These are phyloP conservation scores for Rhipidocladum racemiflorum DNA, from an alignment of 176 grass and related monocot genomes.

Conservation along the genomic window DNA sequence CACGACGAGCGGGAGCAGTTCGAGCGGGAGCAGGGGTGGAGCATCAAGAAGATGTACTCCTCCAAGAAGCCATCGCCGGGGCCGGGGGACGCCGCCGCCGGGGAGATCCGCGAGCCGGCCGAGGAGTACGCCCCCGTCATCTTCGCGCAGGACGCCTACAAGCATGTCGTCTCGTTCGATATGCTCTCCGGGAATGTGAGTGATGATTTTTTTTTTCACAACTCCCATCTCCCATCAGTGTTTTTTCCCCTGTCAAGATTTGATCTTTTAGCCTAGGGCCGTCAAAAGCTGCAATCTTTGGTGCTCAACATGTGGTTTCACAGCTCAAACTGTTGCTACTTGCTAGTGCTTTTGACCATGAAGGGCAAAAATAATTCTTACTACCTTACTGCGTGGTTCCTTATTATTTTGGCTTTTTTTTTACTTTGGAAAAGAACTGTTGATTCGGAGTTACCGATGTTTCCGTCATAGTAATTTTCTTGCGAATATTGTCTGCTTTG, in stretches of 20 bases:
- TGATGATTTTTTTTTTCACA: background rate
- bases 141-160: slow-evolving; percentile 94
- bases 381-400: background rate
- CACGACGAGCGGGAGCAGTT: slow-evolving; percentile 83
- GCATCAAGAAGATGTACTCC: slow-evolving; percentile 92
- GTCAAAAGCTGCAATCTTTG: slow-evolving; percentile 33
- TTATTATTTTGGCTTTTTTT: background rate
- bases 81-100: slow-evolving; percentile 39
- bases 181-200: slow-evolving; percentile 88
- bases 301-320: slow-evolving; percentile 39
- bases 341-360: slow-evolving; percentile 9
- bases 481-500: background rate
- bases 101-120: slow-evolving; percentile 51
- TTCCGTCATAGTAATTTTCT: background rate
- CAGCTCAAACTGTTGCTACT: background rate
- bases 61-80: slow-evolving; percentile 59
- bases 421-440: background rate
- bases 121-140: slow-evolving; percentile 95
- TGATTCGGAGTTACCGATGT: background rate
- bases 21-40: slow-evolving; percentile 86
- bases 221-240: background rate
- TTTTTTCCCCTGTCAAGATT: slow-evolving; percentile 14
- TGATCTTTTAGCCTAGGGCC: slow-evolving; percentile 32
- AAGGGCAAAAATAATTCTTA: background rate
- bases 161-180: slow-evolving; percentile 91